Base-by-base conservation (phyloP, 441 rosid species). In the Populus hybrid region DNA sequence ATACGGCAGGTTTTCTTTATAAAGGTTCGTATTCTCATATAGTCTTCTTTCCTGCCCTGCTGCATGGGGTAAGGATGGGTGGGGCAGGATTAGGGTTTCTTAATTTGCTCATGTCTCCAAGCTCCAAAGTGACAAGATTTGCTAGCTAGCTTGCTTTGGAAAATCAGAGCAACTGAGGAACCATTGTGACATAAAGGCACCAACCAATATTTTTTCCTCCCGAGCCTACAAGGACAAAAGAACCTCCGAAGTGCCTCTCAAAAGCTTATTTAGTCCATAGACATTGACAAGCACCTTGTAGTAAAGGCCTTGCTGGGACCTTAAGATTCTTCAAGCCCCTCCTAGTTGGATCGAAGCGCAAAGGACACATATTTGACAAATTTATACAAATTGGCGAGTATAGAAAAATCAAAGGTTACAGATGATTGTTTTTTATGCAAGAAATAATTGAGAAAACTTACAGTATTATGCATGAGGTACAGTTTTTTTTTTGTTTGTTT, bases 161-260 rank as follows among this genome's bases (percentile, higher is more conserved):
- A 66, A 53, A 21, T 23, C 12, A 38, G 42, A 38, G 12, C 42
- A 9, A 9, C 42, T 38, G 34, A 64, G 19, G 69, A 63, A 63
- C 21, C 38, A 35, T 34, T 67, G 28, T 38, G 9, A 9, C 64
- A 19, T n/a, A 66, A 71, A 78, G 40, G 40, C 28, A 34, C 3
- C 40, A 36, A 36, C 34, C 6, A 32, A 32, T 26, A 68, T 7
- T 9, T 34, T 63, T n/a, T n/a, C 35, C 11, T 42, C 69, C 70
- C 42, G 23, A 68, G 74, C 35, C 70, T 59, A n/a, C 34, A 4
- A 19, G 70, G 79, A 79, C 78, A 79, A 75, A 66, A 65, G 65
- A 53, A 70, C 14, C 38, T 64, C 34, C 3, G 26, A 3, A 63
- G 42, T 42, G 73, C 70, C 40, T 36, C 71, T 28, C 71, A 74